Percentiles rank a stretch among this genome's conserved stretches.
Evolutionary conservation across 768 basidiomycete species (phyloP).

Genomic region (Tylopilus felleus): DNA sequence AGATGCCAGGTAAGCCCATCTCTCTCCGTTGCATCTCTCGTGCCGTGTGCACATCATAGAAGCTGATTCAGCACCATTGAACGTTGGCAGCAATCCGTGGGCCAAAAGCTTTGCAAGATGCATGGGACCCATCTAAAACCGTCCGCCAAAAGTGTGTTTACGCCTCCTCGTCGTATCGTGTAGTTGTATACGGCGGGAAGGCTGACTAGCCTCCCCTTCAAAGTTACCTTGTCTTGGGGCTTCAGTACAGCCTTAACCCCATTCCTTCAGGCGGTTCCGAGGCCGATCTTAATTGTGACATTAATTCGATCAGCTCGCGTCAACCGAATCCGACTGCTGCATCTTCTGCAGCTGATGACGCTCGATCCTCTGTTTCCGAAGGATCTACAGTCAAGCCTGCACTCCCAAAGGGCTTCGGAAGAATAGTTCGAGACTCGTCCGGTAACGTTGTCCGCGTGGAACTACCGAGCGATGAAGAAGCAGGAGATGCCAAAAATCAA

Average conservation of each 20-base stretch:
- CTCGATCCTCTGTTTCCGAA: constrained; percentile 1
- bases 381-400: constrained; percentile 19
- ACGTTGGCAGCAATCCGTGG: constrained; percentile 64
- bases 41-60: background rate
- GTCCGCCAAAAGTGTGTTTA: constrained; percentile 85
- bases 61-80: constrained; percentile 5
- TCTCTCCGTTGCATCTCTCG: background rate
- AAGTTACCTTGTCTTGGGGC: constrained; percentile 79
- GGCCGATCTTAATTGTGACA: constrained; percentile 19
- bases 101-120: constrained; percentile 74
- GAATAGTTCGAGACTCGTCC: constrained; percentile 74
- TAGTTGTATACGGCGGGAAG: background rate
- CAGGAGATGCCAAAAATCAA: constrained; percentile 15
- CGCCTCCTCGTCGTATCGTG: background rate
- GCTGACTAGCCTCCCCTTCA: background rate
- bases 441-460: constrained; percentile 76
- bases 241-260: constrained; percentile 66
- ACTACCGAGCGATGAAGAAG: constrained; percentile 50
- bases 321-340: background rate
- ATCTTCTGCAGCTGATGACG: background rate
- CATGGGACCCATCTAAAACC: constrained; percentile 87
- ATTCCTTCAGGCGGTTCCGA: constrained; percentile 68
- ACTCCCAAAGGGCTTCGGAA: constrained; percentile 67
- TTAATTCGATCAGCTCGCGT: background rate
- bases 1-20: constrained; percentile 62